phyloP scores from a whole-genome alignment of 805 yeast species.

The Schwanniomyces pseudopolymorphus region DNA sequence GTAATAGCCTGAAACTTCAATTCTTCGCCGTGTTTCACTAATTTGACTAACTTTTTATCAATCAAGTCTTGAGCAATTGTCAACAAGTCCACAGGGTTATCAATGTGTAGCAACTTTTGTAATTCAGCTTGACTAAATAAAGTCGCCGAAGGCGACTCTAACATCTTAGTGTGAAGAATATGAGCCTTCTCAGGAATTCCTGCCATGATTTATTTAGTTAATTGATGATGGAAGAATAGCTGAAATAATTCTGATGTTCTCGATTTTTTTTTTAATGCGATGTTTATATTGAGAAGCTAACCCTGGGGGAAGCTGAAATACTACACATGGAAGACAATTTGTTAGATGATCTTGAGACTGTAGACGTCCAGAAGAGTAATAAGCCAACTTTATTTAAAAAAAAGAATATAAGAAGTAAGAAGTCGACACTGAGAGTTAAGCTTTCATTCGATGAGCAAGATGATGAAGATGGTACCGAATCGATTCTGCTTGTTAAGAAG shows the following conservation, averaged over 20 bases:
- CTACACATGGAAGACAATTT: not conserved
- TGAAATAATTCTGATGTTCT: not conserved
- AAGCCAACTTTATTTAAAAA: constrained; percentile 6
- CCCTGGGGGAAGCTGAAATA: not conserved
- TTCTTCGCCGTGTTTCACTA: constrained; percentile 65
- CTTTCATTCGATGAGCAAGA: constrained; percentile 19
- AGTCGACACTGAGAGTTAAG: constrained; percentile 3
- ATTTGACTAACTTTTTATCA: constrained; percentile 61
- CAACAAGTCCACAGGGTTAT: constrained; percentile 47
- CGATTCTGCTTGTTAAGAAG: not conserved
- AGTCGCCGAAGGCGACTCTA: constrained; percentile 45
- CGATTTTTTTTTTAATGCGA: constrained; percentile 2
- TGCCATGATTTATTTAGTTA: constrained; percentile 10
- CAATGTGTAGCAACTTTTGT: constrained; percentile 44
- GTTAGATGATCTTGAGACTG: constrained; percentile 1
- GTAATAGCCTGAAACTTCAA: constrained; percentile 76
- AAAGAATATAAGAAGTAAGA: constrained; percentile 9
- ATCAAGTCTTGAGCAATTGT: constrained; percentile 51
- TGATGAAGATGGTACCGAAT: constrained; percentile 13
- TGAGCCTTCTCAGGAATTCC: constrained; percentile 47
- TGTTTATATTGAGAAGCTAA: not conserved
- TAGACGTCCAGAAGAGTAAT: not conserved
- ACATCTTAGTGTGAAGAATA: constrained; percentile 64
- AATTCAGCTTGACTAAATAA: constrained; percentile 71
- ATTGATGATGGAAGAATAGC: not conserved